Base-by-base conservation (phyloP, 225 moss, liverwort and hornwort genomes). In the Bryum argenteum region DNA sequence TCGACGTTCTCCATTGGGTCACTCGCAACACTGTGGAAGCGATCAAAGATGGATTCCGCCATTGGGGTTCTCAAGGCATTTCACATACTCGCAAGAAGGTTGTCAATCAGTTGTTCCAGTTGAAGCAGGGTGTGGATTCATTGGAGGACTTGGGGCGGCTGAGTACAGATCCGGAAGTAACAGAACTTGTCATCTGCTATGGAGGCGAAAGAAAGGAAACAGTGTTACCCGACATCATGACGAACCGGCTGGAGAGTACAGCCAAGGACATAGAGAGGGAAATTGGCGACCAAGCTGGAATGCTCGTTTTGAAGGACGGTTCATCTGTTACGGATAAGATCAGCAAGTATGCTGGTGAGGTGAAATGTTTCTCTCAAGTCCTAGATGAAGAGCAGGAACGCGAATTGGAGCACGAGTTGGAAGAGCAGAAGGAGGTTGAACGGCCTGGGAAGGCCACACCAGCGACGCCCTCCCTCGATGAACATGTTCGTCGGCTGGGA, bases 381-480 rank as follows among this genome's bases (percentile, higher is more conserved):
- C 62, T 85, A 0, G 81, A 82, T 39, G 82, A 85, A 72, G 85
- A 85, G 73, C 85, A 85, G 21, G 79, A 85, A 58, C 76, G 85
- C 0, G 85, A 85, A 43, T 21, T 85, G 3, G 81, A 85, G 21
- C 81, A 85, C 22, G 79, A 85, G 57, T 17, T 79, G 58, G 81
- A 85, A 40, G 79, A 79, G 44, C 68, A 85, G 10, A 16, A 67
- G 14, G 85, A 85, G 22, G 39, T 57, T 6, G 4, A 85, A 57
- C 37, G 73, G 14, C 78, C 81, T 0, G 37, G 56, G 4, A 10
- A 38, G 5, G 76, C 78, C 21, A 73, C 20, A 51, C 70, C 81
- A 57, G 74, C 58, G 4, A 3, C 5, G 8, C 81, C 81, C 71
- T 26, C 0, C 1, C 38, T 15, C 33, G 9, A 67, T 84, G 8